Conservation (phyloP, 2,329 filamentous ascomycete species). For the Neofusicoccum sp. region DNA sequence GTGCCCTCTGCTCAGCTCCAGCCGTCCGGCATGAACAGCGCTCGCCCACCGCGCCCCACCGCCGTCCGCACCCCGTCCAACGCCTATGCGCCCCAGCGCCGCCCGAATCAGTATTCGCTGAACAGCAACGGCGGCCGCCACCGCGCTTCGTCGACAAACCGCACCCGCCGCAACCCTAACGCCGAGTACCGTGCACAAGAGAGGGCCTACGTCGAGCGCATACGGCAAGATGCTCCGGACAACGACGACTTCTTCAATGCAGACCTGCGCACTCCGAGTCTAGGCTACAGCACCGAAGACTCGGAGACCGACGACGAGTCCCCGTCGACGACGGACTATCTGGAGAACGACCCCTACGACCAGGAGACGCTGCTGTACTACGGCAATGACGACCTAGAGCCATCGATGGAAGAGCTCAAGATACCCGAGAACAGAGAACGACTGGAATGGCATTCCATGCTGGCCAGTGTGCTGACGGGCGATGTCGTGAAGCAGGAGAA, state of each 20-base stretch:
- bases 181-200: constrained; percentile 82
- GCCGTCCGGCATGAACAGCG: constrained; percentile 28
- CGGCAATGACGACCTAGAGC: constrained; percentile 84
- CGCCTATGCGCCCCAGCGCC: constrained; percentile 52
- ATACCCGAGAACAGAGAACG: constrained; percentile 87
- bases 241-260: constrained; percentile 69
- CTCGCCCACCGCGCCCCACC: constrained; percentile 39
- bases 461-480: constrained; percentile 91
- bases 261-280: constrained; percentile 68
- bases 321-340: constrained; percentile 79
- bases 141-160: constrained; percentile 60
- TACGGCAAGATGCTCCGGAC: constrained; percentile 72
- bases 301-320: constrained; percentile 91
- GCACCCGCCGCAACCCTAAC: constrained; percentile 64
- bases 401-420: constrained; percentile 85
- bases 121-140: constrained; percentile 50
- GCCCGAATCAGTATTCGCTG: constrained; percentile 51
- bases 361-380: constrained; percentile 93
- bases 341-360: constrained; percentile 82
- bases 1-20: constrained; percentile 30
- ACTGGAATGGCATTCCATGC: constrained; percentile 97
- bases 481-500: constrained; percentile 99
- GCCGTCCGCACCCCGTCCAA: constrained; percentile 53
- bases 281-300: constrained; percentile 66
- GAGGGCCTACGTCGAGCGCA: constrained; percentile 89